Evolutionary conservation across 345 rosid species (phyloP), one percentile per base, ranked within the genome.

Genomic region (Noccaea caerulescens): DNA sequence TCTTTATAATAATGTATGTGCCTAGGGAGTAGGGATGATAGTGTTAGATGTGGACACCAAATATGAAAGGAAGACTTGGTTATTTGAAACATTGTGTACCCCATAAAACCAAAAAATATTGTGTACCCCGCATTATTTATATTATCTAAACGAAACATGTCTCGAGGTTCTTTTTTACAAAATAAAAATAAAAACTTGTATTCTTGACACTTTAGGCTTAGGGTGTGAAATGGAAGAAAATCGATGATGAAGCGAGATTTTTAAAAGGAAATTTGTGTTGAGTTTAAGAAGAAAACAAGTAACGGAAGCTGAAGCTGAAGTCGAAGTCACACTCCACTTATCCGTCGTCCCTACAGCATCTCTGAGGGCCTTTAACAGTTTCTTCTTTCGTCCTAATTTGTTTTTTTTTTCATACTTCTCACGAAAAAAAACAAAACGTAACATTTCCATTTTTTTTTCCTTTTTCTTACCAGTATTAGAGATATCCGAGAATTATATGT

Each of bases 141-240:
- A 73, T 65, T 50, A 73, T 73, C 77, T 42, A 41, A 47, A 50
- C 13, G 1, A 58, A 73, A 8, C 72, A 39, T 72, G 72, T 73
- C 54, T 58, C 77, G 77, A 73, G 72, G 67, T 42, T 27, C 30
- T 27, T 27, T 27, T 27, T 27, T 27, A 27, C 30, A 27, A 27
- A 27, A 27, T 27, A 2, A 27, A 27, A 27, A 27, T 27, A 27
- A 27, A 27, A 27, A 27, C 30, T 27, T 30, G 43, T 71, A 30
- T 16, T 52, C 33, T 23, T 63, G 39, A 63, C 38, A 60, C 10
- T 51, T 2, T 37, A 38, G 41, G 37, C 41, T 7, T 14, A 53
- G 32, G 20, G 64, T 72, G 71, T 72, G 71, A 72, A 72, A 63
- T 5, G 56, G 32, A 62, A 62, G 45, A 45, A 43, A 53, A 10